A percentile compares a stretch with the other conserved stretches of the same genome.
Evolutionary conservation across 352 stramenopile species (phyloP).

Genomic region (Phytophthora podocarpi): DNA sequence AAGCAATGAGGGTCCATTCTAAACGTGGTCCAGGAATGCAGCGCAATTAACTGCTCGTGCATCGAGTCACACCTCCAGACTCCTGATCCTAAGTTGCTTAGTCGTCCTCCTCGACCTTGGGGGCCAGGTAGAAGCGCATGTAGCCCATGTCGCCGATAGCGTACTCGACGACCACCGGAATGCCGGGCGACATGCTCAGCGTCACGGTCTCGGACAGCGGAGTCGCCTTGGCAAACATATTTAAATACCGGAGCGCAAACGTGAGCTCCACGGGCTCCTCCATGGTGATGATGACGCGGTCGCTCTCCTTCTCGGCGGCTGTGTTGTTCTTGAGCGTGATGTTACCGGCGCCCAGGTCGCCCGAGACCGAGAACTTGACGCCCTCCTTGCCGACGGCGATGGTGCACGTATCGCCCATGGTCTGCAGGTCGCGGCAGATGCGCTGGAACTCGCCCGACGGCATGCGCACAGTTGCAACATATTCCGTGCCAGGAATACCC

Average conservation of each 20-base stretch:
- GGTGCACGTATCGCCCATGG: conserved; percentile 98
- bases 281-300: conserved; percentile 98
- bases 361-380: conserved; percentile 96
- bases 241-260: conserved; percentile 99
- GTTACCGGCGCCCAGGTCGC: conserved; percentile 97
- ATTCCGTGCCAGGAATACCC: conserved; percentile 98
- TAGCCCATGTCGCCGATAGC: conserved; percentile 97
- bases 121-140: conserved; percentile 99
- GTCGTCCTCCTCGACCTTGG: conserved; percentile 99
- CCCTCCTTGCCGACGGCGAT: conserved; percentile 97
- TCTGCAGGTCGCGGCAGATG: conserved; percentile 98
- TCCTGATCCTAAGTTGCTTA: conserved; percentile 51
- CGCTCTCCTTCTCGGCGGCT: conserved; percentile 85
- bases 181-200: conserved; percentile 97
- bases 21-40: conserved; percentile 4
- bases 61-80: not conserved
- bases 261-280: conserved; percentile 98
- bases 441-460: conserved; percentile 97
- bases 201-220: conserved; percentile 94
- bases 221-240: conserved; percentile 99
- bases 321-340: conserved; percentile 93
- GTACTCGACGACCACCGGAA: conserved; percentile 99
- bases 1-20: not conserved
- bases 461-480: conserved; percentile 96
- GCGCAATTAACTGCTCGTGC: not conserved